phyloP scores from a whole-genome alignment of 768 basidiomycete genomes.

The Tephrocybe sp. region DNA sequence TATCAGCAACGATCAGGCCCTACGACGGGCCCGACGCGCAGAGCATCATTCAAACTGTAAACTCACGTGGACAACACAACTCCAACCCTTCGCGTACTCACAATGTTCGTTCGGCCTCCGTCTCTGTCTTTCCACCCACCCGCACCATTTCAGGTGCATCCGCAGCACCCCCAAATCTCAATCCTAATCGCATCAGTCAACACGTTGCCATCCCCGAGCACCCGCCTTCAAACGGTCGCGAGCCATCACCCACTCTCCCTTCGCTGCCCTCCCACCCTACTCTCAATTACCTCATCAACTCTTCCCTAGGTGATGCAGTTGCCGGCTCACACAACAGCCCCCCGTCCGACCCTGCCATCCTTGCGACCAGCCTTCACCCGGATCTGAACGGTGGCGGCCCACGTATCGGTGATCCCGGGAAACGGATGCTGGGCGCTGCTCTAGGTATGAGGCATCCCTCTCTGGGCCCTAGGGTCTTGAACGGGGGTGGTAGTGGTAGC shows the following conservation, averaged over 20 bases:
- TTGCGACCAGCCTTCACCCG: constrained; percentile 55
- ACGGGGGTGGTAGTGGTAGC: constrained; percentile 36
- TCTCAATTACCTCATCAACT: constrained; percentile 80
- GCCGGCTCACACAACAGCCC: constrained; percentile 36
- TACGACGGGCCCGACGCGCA: constrained; percentile 97
- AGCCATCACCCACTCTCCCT: constrained; percentile 83
- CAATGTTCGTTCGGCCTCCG: constrained; percentile 66
- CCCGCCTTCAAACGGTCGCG: constrained; percentile 49
- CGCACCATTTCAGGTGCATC: constrained; percentile 46
- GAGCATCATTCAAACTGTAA: constrained; percentile 78
- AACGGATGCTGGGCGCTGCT: constrained; percentile 86
- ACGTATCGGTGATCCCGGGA: constrained; percentile 85
- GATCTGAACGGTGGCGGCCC: constrained; percentile 52
- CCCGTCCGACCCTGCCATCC: constrained; percentile 67
- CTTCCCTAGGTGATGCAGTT: constrained; percentile 60
- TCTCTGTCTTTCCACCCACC: constrained; percentile 58
- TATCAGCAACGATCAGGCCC: constrained; percentile 70
- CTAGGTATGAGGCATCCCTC: constrained; percentile 82
- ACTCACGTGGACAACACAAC: constrained; percentile 67
- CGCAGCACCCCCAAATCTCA: constrained; percentile 32
- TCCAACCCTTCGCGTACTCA: constrained; percentile 68
- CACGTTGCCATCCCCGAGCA: constrained; percentile 58
- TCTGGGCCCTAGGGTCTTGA: constrained; percentile 61
- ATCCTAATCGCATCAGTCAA: constrained; percentile 36
- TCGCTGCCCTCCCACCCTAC: constrained; percentile 82